Conservation (phyloP, 352 stramenopile genomes). For the Phytophthora pseudosyringae region DNA sequence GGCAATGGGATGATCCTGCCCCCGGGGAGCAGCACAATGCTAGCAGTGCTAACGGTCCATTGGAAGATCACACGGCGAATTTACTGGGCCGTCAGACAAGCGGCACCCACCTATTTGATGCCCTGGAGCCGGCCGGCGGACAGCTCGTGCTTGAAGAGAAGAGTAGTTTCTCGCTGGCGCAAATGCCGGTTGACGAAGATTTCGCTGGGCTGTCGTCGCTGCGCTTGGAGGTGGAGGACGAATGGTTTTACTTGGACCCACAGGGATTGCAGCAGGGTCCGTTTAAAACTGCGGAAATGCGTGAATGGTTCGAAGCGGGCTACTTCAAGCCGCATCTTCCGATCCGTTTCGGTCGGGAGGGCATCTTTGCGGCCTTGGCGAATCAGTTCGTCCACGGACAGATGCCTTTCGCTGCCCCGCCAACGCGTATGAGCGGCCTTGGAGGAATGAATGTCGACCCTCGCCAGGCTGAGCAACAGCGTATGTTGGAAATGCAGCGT, state of each 20-base stretch:
- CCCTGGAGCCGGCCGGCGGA: slow-evolving; percentile 33
- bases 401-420: slow-evolving; percentile 64
- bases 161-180: slow-evolving; percentile 37
- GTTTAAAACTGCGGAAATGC: slow-evolving; percentile 89
- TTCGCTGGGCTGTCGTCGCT: slow-evolving; percentile 34
- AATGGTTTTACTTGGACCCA: slow-evolving; percentile 90
- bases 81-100: slow-evolving; percentile 28
- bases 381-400: slow-evolving; percentile 80
- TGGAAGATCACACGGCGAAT: slow-evolving; percentile 29
- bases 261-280: slow-evolving; percentile 83
- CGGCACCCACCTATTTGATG: slow-evolving; percentile 38
- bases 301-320: slow-evolving; percentile 89
- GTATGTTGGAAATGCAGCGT: slow-evolving; percentile 62
- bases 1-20: slow-evolving; percentile 62
- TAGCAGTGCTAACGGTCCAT: slow-evolving; percentile 29
- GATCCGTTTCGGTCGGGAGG: slow-evolving; percentile 82
- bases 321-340: slow-evolving; percentile 92
- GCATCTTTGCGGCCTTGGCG: slow-evolving; percentile 73
- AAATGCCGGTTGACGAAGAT: slow-evolving; percentile 25
- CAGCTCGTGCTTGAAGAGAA: slow-evolving; percentile 40
- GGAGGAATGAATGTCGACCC: slow-evolving; percentile 26
- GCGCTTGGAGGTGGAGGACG: slow-evolving; percentile 61
- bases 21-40: slow-evolving; percentile 30
- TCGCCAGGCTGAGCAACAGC: slow-evolving; percentile 64
- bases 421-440: slow-evolving; percentile 27